These are phyloP conservation scores for Dalechampia spathulata DNA, from an alignment of 441 rosid genomes.

Conservation along the genomic window DNA sequence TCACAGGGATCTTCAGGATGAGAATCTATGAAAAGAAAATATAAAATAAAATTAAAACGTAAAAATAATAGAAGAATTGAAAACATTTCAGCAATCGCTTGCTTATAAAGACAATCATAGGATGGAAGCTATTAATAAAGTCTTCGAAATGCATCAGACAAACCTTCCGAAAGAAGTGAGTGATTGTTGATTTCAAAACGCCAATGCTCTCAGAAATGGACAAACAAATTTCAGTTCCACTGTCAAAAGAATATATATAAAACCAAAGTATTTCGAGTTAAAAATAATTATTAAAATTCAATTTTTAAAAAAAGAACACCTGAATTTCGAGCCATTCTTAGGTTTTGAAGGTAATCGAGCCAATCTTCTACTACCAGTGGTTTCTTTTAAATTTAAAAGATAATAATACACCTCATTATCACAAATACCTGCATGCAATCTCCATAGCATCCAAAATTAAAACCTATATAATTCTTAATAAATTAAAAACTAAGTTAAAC, in stretches of 20 bases:
- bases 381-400: conserved; percentile 49
- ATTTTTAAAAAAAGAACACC: conserved; percentile 23
- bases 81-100: background rate
- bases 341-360: conserved; percentile 56
- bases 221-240: conserved; percentile 70
- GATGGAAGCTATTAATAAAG: background rate
- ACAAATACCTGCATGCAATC: conserved; percentile 46
- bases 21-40: conserved; percentile 57
- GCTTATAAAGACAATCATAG: background rate
- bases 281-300: no score
- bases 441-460: background rate
- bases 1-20: conserved; percentile 68
- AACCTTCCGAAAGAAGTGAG: conserved; percentile 59
- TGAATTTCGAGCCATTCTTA: conserved; percentile 68
- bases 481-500: no score
- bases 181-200: conserved; percentile 32
- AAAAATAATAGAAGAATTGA: conserved; percentile 7
- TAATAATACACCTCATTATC: conserved; percentile 52
- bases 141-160: background rate
- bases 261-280: no score
- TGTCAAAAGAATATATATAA: conserved; percentile 15
- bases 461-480: no score
- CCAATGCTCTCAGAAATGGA: conserved; percentile 43
- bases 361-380: conserved; percentile 28
- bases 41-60: conserved; percentile 6